Conservation (phyloP, 768 basidiomycete genomes). For the Exidia glandulosa region DNA sequence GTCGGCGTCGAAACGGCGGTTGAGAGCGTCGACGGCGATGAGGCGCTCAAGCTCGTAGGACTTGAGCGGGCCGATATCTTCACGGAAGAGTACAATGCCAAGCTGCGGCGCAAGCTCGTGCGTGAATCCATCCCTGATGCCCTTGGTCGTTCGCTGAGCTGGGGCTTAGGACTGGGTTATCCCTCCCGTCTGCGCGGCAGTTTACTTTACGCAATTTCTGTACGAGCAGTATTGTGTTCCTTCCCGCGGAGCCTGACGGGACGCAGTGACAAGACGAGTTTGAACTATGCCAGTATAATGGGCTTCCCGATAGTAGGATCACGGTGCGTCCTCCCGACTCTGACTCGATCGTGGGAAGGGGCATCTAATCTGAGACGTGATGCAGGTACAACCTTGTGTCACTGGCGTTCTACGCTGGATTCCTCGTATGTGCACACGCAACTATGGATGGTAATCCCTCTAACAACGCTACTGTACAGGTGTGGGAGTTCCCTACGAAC, state of each 20-base stretch:
- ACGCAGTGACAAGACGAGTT: conserved; percentile 52
- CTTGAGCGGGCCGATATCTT: conserved; percentile 38
- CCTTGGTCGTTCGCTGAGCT: neutral
- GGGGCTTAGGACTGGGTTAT: conserved; percentile 35
- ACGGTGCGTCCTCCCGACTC: neutral
- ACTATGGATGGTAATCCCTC: no score
- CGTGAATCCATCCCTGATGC: conserved; percentile 6
- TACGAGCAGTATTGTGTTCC: conserved; percentile 21
- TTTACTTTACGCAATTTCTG: conserved; percentile 61
- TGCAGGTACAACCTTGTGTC: conserved; percentile 55
- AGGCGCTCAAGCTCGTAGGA: conserved; percentile 51
- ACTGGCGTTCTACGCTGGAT: conserved; percentile 48
- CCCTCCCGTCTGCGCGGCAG: conserved; percentile 46
- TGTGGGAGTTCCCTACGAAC: conserved; percentile 56
- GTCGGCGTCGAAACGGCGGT: neutral
- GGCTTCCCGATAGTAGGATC: conserved; percentile 48
- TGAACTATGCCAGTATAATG: conserved; percentile 65
- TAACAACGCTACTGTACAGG: conserved; percentile 16
- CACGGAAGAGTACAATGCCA: conserved; percentile 49
- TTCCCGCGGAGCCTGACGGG: neutral
- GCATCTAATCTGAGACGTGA: neutral
- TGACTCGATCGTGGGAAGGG: neutral
- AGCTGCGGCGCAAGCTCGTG: conserved; percentile 49
- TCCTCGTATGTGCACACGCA: no score
- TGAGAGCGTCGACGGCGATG: conserved; percentile 33